phyloP scores from a whole-genome alignment of 129 eudicot genomes.

The Kitagawia praeruptora region DNA sequence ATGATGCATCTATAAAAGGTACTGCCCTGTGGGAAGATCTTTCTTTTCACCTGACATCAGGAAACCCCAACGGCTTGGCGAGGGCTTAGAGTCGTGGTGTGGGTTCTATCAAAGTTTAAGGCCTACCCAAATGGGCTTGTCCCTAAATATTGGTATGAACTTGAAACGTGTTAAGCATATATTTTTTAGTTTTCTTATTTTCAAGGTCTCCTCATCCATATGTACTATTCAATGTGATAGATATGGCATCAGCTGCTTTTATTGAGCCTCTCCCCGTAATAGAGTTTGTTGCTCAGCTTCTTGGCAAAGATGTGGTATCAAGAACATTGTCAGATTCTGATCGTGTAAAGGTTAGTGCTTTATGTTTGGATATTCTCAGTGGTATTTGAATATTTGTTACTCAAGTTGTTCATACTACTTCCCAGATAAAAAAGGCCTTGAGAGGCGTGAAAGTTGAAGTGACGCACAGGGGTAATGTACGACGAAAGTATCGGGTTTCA shows the following conservation, averaged over 20 bases:
- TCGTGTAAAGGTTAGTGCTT: conserved; percentile 43
- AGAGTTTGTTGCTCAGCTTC: conserved; percentile 76
- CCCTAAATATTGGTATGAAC: conserved; percentile 69
- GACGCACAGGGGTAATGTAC: conserved; percentile 75
- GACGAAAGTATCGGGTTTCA: conserved; percentile 77
- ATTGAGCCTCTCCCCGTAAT: conserved; percentile 92
- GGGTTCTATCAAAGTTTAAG: conserved; percentile 93
- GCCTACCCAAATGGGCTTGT: conserved; percentile 94
- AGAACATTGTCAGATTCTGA: conserved; percentile 61
- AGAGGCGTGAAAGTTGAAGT: conserved; percentile 98
- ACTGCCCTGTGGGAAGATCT: conserved; percentile 79
- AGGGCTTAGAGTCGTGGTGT: conserved; percentile 92
- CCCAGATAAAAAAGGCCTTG: conserved; percentile 76
- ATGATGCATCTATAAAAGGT: conserved; percentile 35
- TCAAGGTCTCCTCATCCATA: background rate
- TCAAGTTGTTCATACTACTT: background rate
- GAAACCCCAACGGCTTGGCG: conserved; percentile 70
- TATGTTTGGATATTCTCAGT: background rate
- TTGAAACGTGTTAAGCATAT: background rate
- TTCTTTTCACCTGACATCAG: conserved; percentile 73
- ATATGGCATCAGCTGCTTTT: conserved; percentile 92
- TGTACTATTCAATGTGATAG: conserved; percentile 16
- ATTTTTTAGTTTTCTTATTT: background rate
- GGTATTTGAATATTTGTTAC: background rate
- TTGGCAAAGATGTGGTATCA: conserved; percentile 65